Evolutionary conservation across 2,329 filamentous ascomycete species (phyloP), one percentile per base, ranked within the genome.

Genomic region (Botrytis galanthina): DNA sequence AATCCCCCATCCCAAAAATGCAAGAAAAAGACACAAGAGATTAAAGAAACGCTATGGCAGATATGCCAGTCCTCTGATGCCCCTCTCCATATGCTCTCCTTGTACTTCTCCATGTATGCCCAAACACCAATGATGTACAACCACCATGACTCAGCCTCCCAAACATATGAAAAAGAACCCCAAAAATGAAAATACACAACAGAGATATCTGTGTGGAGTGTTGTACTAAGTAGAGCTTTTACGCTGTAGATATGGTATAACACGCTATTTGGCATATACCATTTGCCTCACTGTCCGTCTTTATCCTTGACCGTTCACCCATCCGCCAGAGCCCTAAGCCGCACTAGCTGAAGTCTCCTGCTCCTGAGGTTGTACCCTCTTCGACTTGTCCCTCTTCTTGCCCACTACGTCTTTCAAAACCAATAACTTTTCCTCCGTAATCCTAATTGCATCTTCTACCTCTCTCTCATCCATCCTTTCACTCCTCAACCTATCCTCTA

Each of bases 361-460:
- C 37, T 37, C 51, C 37, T 57, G 66, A 16, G 35, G 18, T 39
- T 67, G 32, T 39, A 12, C 22, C 22, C 39, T 51, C 32, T 71
- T 70, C 29, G 44, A 37, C 35, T 64, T 69, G 5, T 44, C 54
- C 57, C 74, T 78, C 66, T 75, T 76, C 77, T 77, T 80, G 73
- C 88, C 87, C 70, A 95, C 86, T 44, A 93, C 92, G 60, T 88
- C 87, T 82, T 95, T 95, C 75, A 99, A 83, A 60, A 92, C 88
- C 72, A 88, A 87, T 46, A 99, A 84, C 79, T 93, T 92, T 84
- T 97, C 92, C 81, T 98, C 93, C 4, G 95, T 98, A 44, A 97
- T 76, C 46, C 88, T 86, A 73, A 82, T 81, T 6, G 80, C 79
- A 63, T 75, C 76, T 66, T 81, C 79, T n/a, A 81, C 73, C 44